These are phyloP conservation scores for Jamesozyma piceae DNA, from an alignment of 805 yeast genomes.

Conservation along the genomic window DNA sequence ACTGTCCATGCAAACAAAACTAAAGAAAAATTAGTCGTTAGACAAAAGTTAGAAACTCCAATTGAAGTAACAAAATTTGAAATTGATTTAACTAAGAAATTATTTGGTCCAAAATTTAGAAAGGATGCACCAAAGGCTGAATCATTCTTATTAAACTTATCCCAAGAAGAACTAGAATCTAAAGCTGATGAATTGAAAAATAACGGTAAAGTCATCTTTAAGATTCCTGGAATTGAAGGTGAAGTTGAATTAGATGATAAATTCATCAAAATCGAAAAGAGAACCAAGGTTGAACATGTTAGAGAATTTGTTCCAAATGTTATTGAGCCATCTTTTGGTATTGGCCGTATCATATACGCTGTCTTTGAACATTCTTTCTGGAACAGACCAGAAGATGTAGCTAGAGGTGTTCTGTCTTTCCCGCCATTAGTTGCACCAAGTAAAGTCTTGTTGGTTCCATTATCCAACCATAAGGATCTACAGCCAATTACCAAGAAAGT, in stretches of 20 bases:
- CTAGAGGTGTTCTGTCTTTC: constrained; percentile 84
- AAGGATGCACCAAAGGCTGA: constrained; percentile 92
- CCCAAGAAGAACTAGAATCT: constrained; percentile 77
- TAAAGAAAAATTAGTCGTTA: constrained; percentile 87
- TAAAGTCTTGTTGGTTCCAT: constrained; percentile 89
- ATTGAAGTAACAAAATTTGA: constrained; percentile 72
- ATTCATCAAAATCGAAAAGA: constrained; percentile 67
- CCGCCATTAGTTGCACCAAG: constrained; percentile 97
- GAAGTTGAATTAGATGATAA: constrained; percentile 64
- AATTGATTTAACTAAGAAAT: constrained; percentile 83
- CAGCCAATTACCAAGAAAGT: constrained; percentile 65
- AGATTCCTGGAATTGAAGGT: constrained; percentile 55
- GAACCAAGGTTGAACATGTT: constrained; percentile 74
- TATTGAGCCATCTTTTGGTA: constrained; percentile 98
- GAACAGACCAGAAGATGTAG: constrained; percentile 83
- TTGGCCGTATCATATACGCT: constrained; percentile 92
- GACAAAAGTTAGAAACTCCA: constrained; percentile 83
- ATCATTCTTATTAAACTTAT: constrained; percentile 60
- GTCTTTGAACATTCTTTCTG: constrained; percentile 92
- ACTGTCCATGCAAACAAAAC: constrained; percentile 92
- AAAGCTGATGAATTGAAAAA: constrained; percentile 57
- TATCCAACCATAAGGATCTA: constrained; percentile 74
- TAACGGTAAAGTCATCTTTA: constrained; percentile 55
- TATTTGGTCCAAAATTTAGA: constrained; percentile 96
- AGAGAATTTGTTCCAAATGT: constrained; percentile 96